Base-by-base conservation (phyloP, 2,329 filamentous ascomycete species). In the Neonectria ditissima region DNA sequence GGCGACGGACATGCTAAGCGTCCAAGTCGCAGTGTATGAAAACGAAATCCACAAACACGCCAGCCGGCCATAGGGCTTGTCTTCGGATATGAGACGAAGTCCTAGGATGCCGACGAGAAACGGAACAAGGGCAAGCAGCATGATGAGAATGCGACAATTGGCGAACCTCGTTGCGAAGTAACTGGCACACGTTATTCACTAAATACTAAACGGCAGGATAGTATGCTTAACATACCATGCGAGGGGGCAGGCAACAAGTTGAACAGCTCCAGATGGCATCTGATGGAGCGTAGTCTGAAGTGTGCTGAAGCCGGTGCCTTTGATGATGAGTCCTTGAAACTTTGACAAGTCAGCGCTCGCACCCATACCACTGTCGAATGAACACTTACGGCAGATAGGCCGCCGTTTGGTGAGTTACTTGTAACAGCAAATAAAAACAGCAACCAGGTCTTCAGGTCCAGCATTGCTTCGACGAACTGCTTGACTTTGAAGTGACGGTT, bases 391-490 rank as follows among this genome's bases (percentile, higher is more conserved):
- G 68, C 68, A 1, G 64, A 67, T 1, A 70, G 24, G 0, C 86
- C 86, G 18, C 86, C 86, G 57, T 87, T 89, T 4, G 86, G 85
- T 1, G 87, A 87, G 70, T 85, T 82, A 9, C 80, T 83, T 1
- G 83, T 74, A 1, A 87, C 62, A 10, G 82, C 79, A 22, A 88
- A 80, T 1, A 87, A 65, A 61, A 87, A 87, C 5, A 89, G 70
- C 16, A 89, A 79, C 86, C 86, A 89, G 0, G 86, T 87, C 75
- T 89, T 88, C 0, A 85, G 80, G 66, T 89, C 87, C 4, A 73
- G 51, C 1, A 82, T 69, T 0, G 83, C 82, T 67, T 86, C 84
- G 13, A 76, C 74, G 26, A 86, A 80, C 64, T 86, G 84, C 11
- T 76, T 73, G 66, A 76, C 76, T 63, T 84, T 84, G 24, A 86